Conservation (phyloP, 2,329 filamentous ascomycete species). For the Calonectria ilicicola region DNA sequence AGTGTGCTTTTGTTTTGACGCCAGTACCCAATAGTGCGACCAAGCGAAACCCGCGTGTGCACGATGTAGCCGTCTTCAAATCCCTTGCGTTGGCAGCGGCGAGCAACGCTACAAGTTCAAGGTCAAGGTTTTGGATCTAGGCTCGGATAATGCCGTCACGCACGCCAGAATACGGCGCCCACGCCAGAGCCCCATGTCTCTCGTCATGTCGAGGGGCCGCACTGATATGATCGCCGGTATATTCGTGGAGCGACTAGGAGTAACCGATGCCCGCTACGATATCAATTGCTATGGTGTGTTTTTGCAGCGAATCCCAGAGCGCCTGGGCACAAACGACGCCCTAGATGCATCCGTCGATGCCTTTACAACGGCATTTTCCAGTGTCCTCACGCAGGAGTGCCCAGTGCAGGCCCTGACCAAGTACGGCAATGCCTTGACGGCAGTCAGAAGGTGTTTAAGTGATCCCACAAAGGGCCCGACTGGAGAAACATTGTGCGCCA, state of each 20-base stretch:
- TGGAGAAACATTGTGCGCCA: conserved; percentile 50
- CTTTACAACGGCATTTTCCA: conserved; percentile 42
- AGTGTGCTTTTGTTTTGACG: conserved; percentile 2
- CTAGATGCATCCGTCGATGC: conserved; percentile 54
- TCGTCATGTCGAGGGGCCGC: conserved; percentile 45
- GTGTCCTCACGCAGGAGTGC: conserved; percentile 31
- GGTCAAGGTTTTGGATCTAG: conserved; percentile 42
- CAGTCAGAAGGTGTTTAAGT: conserved; percentile 41
- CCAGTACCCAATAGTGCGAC: conserved; percentile 54
- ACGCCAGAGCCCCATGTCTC: background rate
- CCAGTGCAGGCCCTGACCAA: conserved; percentile 41
- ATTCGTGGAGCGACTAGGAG: conserved; percentile 48
- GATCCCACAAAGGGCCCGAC: conserved; percentile 43
- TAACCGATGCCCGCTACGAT: conserved; percentile 59
- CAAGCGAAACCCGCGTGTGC: conserved; percentile 56
- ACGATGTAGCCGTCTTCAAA: conserved; percentile 58
- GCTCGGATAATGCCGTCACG: background rate
- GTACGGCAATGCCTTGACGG: conserved; percentile 47
- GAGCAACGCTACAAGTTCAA: conserved; percentile 63
- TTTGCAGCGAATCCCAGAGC: conserved; percentile 56
- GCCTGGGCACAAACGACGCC: conserved; percentile 58
- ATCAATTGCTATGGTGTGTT: conserved; percentile 60
- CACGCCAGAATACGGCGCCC: background rate
- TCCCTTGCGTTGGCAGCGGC: conserved; percentile 59
- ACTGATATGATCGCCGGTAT: conserved; percentile 39